Evolutionary conservation across 2,329 filamentous ascomycete species (phyloP).

Genomic region (Xylariaceae sp.): DNA sequence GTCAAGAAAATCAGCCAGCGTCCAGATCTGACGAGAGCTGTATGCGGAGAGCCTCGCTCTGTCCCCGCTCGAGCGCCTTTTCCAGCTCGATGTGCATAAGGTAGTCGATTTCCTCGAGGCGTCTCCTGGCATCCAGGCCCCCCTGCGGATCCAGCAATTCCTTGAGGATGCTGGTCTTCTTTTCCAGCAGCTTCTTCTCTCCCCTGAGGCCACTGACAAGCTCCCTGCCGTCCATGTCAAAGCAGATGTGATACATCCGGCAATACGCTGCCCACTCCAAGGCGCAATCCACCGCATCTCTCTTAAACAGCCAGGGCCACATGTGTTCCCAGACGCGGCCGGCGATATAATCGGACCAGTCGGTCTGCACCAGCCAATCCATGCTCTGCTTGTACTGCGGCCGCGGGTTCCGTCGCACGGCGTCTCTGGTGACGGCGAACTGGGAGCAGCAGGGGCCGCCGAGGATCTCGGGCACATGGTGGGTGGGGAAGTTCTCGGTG

Average conservation of each 20-base stretch:
- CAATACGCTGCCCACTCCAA: slow-evolving; percentile 27
- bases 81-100: slow-evolving; percentile 11
- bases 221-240: slow-evolving; percentile 13
- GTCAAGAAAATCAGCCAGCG: not conserved
- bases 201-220: slow-evolving; percentile 12
- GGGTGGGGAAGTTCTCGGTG: slow-evolving; percentile 19
- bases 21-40: slow-evolving; percentile 9
- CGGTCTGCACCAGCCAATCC: slow-evolving; percentile 24
- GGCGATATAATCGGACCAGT: slow-evolving; percentile 21
- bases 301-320: slow-evolving; percentile 25
- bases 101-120: slow-evolving; percentile 16
- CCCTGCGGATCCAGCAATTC: slow-evolving; percentile 13
- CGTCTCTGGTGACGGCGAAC: slow-evolving; percentile 26
- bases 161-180: slow-evolving; percentile 12
- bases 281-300: slow-evolving; percentile 36
- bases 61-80: slow-evolving; percentile 10
- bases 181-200: slow-evolving; percentile 12
- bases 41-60: slow-evolving; percentile 8
- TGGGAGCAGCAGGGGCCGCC: slow-evolving; percentile 28
- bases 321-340: slow-evolving; percentile 29
- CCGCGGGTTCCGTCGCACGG: slow-evolving; percentile 20
- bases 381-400: slow-evolving; percentile 22
- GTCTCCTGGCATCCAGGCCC: slow-evolving; percentile 10
- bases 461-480: slow-evolving; percentile 23
- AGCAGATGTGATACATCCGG: slow-evolving; percentile 27